Conservation (phyloP, 148 eudicot genomes). For the Persicaria tinctoria region DNA sequence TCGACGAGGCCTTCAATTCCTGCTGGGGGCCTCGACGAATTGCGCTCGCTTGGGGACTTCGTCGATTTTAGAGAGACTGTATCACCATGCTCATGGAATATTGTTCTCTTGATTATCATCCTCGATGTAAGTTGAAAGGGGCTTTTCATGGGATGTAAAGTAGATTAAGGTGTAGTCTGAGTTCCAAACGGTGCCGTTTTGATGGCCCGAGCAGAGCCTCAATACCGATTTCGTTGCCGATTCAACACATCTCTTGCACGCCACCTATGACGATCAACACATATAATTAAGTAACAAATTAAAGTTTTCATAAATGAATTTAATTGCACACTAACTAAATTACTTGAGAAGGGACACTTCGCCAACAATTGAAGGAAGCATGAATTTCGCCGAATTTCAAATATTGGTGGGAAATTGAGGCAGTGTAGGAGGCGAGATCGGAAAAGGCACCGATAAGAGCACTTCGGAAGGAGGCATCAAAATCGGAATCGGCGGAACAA, state of each 20-base stretch:
- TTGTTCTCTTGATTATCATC: neutral
- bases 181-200: slow-evolving; percentile 10
- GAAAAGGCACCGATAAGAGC: neutral
- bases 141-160: neutral
- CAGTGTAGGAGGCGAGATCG: neutral
- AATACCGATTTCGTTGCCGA: neutral
- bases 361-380: neutral
- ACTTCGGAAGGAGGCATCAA: neutral
- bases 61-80: neutral
- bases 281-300: no score
- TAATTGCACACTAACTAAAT: neutral
- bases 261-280: neutral
- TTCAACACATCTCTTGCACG: slow-evolving; percentile 6
- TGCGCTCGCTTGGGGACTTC: neutral
- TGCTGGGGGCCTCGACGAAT: neutral
- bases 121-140: no score
- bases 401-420: neutral
- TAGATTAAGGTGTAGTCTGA: neutral
- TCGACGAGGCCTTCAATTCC: no score
- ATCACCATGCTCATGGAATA: slow-evolving; percentile 5
- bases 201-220: neutral
- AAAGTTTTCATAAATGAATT: no score
- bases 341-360: slow-evolving; percentile 8
- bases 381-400: neutral
- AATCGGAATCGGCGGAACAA: neutral